Evolutionary conservation across 2,329 filamentous ascomycete species (phyloP).

Genomic region (Fusarium zealandicum): DNA sequence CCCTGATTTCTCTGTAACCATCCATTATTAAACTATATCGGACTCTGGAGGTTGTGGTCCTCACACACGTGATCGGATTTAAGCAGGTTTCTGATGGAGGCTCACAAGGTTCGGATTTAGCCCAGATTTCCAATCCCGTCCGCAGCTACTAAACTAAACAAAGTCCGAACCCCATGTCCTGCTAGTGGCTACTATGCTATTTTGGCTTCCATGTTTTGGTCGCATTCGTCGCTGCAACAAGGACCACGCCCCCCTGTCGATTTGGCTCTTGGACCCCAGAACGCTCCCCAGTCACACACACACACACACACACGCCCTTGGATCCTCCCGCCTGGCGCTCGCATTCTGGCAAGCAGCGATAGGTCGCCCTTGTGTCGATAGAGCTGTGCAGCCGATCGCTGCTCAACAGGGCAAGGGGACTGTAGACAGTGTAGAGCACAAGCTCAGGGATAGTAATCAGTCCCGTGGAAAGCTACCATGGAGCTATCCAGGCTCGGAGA

Average conservation of each 20-base stretch:
- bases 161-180: too few species aligned
- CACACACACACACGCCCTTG: too few species aligned
- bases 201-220: too few species aligned
- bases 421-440: too few species aligned
- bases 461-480: too few species aligned
- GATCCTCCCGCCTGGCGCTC: slow-evolving; percentile 29
- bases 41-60: neutral
- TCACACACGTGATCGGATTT: slow-evolving; percentile 9
- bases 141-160: too few species aligned
- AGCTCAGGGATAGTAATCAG: slow-evolving; percentile 2
- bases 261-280: slow-evolving; percentile 14
- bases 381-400: neutral
- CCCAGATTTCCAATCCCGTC: slow-evolving; percentile 10
- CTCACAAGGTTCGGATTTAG: slow-evolving; percentile 16
- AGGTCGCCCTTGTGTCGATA: too few species aligned
- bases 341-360: slow-evolving; percentile 21
- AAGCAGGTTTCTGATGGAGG: neutral
- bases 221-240: neutral
- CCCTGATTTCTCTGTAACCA: neutral
- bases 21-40: slow-evolving; percentile 4
- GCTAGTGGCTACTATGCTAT: too few species aligned
- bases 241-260: slow-evolving; percentile 14
- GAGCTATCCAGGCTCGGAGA: slow-evolving; percentile 7
- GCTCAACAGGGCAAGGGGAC: neutral
- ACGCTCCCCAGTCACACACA: slow-evolving; percentile 7